Evolutionary conservation across 129 eudicot genomes (phyloP), one percentile per base, ranked within the genome.

Genomic region (Artemisia tridentata): DNA sequence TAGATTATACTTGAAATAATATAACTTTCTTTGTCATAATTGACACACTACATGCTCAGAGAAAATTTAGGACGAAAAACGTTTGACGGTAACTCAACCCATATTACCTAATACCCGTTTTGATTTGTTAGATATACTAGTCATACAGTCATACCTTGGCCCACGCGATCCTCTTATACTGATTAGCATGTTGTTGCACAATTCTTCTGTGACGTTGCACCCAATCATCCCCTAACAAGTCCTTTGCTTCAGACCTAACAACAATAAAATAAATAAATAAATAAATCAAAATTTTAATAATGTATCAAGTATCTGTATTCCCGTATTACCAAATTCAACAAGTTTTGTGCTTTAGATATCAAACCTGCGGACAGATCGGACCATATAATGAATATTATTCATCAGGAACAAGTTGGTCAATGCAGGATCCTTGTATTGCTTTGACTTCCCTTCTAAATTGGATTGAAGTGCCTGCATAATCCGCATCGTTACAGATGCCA

Each of bases 161-260:
- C 98, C 98, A 93, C 7, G 98, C 96, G 47, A 85, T 80, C 74
- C 98, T 85, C 78, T 89, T 93, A 73, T 93, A 93, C 67, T 93
- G 98, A 81, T 93, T 93, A 56, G 98, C 98, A 82, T 93, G 92
- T 67, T 93, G 98, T 75, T 93, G 97, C 31, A 93, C 98, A 63
- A 81, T 66, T 69, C 98, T 87, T 77, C 98, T 80, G 79, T 93
- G 98, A 63, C 92, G 85, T 71, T 93, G 98, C 52, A 93, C 97
- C 98, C 98, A 93, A 77, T 89, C 98, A 73, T 93, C 98, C 67
- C 98, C 98, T 74, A 93, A 77, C 74, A 93, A 75, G 79, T 93
- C 98, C 78, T 93, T 93, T 7, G 97, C 98, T 82, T 93, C 98
- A 59, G 98, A 93, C 77, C 98, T 93, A 63, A 71, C 69, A 69